Percentiles rank a stretch among this genome's conserved stretches.
Conservation (phyloP, 192 early-diverging fungal genomes). For the Coemansia sp. region DNA sequence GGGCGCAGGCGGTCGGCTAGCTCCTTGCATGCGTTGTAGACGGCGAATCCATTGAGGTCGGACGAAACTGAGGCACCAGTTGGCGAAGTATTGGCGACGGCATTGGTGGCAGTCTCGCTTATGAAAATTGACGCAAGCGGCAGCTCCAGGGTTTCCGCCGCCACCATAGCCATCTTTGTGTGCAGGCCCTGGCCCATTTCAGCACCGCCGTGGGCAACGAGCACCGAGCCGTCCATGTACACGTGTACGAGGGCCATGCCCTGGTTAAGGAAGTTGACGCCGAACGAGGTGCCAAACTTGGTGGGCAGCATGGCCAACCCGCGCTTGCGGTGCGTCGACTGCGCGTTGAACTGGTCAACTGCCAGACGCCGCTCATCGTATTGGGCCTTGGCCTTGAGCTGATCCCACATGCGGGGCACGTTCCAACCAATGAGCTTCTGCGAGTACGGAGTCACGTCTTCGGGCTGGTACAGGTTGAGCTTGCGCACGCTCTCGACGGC, state of each 20-base stretch:
- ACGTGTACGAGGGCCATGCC: conserved; percentile 82
- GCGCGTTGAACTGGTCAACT: conserved; percentile 69
- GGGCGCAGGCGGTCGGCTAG: conserved; percentile 72
- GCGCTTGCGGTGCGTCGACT: conserved; percentile 73
- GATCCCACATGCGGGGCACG: conserved; percentile 67
- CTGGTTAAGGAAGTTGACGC: conserved; percentile 76
- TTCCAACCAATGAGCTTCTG: conserved; percentile 66
- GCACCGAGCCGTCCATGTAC: conserved; percentile 82
- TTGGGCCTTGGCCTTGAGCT: conserved; percentile 59
- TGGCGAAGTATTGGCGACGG: conserved; percentile 74
- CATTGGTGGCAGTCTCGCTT: conserved; percentile 74
- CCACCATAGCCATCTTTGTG: conserved; percentile 86
- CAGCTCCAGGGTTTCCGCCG: conserved; percentile 77
- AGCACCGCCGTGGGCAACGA: conserved; percentile 81
- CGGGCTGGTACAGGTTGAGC: conserved; percentile 70
- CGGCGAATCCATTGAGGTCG: conserved; percentile 82
- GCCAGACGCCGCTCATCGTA: conserved; percentile 56
- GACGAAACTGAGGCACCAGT: conserved; percentile 79
- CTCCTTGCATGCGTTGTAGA: conserved; percentile 74
- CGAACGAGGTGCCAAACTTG: conserved; percentile 82
- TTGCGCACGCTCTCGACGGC: conserved; percentile 63
- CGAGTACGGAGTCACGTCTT: conserved; percentile 71
- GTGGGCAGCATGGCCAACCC: conserved; percentile 79
- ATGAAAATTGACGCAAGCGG: conserved; percentile 67
- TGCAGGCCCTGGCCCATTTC: conserved; percentile 93